These are phyloP conservation scores for Globisporangium paddicum DNA, from an alignment of 352 stramenopile genomes.

Conservation along the genomic window DNA sequence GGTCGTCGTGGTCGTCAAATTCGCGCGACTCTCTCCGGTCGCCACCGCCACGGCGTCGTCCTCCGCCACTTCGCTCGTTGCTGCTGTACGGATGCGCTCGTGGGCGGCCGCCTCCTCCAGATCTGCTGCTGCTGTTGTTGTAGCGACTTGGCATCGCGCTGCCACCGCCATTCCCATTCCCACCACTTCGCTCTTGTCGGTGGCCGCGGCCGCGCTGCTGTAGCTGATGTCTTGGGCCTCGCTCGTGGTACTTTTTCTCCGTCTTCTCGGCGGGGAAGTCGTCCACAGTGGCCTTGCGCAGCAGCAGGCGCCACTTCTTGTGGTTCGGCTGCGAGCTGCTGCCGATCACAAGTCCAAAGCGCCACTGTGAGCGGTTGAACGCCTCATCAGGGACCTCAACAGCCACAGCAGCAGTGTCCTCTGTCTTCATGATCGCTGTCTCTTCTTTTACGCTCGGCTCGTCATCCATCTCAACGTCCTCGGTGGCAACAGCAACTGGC, in stretches of 20 bases:
- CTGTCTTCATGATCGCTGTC: conserved; percentile 5
- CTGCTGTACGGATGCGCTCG: conserved; percentile 42
- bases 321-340: conserved; percentile 40
- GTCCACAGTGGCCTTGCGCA: conserved; percentile 65
- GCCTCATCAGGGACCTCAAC: conserved; percentile 42
- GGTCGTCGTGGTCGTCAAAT: conserved; percentile 8
- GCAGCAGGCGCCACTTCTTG: conserved; percentile 68
- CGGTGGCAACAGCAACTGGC: conserved; percentile 2
- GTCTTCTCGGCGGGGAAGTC: conserved; percentile 80
- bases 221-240: conserved; percentile 9
- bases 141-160: conserved; percentile 29
- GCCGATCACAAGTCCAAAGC: conserved; percentile 41
- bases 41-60: conserved; percentile 2
- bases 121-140: conserved; percentile 10
- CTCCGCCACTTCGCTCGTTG: conserved; percentile 12
- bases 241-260: conserved; percentile 69
- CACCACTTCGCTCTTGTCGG: background rate
- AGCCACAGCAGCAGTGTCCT: background rate
- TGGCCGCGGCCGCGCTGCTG: conserved; percentile 20
- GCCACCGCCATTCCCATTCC: conserved; percentile 15
- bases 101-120: conserved; percentile 15
- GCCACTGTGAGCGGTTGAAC: conserved; percentile 70
- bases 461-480: conserved; percentile 62
- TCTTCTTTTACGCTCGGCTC: conserved; percentile 14
- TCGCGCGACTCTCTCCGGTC: conserved; percentile 9